A percentile compares a stretch with the other conserved stretches of the same genome.
Conservation (phyloP, 2,329 filamentous ascomycete genomes). For the Clonostachys sp. region DNA sequence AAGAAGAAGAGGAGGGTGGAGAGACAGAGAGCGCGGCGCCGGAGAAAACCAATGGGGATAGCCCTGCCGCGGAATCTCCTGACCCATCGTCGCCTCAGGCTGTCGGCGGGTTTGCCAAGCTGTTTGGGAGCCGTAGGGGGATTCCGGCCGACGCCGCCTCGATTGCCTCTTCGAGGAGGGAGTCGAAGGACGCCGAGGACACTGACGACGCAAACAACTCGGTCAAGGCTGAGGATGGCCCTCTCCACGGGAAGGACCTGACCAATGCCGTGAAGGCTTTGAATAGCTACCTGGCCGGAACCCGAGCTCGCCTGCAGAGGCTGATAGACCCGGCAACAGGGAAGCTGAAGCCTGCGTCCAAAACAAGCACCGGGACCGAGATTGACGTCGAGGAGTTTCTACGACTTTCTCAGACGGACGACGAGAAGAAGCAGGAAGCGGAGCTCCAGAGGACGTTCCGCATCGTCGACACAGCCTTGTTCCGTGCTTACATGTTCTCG, state of each 20-base stretch:
- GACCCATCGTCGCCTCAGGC: constrained; percentile 29
- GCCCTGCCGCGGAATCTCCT: constrained; percentile 13
- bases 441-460: constrained; percentile 73
- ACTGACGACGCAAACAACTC: constrained; percentile 46
- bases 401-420: constrained; percentile 37
- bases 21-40: background rate
- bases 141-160: constrained; percentile 50
- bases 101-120: constrained; percentile 45
- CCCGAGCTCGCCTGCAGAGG: constrained; percentile 61
- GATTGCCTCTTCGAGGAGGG: constrained; percentile 52
- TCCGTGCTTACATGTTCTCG: constrained; percentile 92
- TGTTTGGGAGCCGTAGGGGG: constrained; percentile 41
- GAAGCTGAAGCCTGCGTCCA: constrained; percentile 48
- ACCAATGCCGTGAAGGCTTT: constrained; percentile 77
- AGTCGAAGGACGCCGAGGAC: constrained; percentile 47
- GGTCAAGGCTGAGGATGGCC: constrained; percentile 5
- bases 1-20: constrained; percentile 30
- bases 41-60: constrained; percentile 17
- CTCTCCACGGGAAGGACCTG: constrained; percentile 75
- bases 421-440: constrained; percentile 60
- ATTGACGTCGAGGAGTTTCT: constrained; percentile 36
- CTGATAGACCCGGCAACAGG: constrained; percentile 59
- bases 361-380: constrained; percentile 46
- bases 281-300: constrained; percentile 83
- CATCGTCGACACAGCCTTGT: constrained; percentile 89